Conservation (phyloP, 371 early-diverging fungal species). For the Coemansia sp. region DNA sequence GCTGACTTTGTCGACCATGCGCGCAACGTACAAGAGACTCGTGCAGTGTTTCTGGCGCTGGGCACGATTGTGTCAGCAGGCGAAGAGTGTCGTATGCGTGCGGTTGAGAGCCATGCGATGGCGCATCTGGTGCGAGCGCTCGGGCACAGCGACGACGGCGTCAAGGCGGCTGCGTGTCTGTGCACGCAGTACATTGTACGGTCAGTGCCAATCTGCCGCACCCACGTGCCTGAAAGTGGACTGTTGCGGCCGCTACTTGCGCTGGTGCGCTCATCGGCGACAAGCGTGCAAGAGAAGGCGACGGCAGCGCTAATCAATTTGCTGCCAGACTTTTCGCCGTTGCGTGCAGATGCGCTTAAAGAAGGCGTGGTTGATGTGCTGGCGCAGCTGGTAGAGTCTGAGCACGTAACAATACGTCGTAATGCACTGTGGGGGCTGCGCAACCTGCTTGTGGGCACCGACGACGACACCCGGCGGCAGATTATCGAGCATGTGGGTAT, state of each 20-base stretch:
- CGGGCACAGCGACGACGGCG: constrained; percentile 30
- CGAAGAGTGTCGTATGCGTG: constrained; percentile 43
- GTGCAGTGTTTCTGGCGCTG: constrained; percentile 33
- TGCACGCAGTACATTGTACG: constrained; percentile 51
- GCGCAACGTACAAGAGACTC: constrained; percentile 14
- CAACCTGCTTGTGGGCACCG: constrained; percentile 38
- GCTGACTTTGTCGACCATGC: constrained; percentile 48
- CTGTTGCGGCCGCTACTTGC: constrained; percentile 34
- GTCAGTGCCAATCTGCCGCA: constrained; percentile 48
- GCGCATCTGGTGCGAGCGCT: constrained; percentile 40
- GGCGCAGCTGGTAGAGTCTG: constrained; percentile 26
- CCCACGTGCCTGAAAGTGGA: constrained; percentile 48
- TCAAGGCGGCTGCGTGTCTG: constrained; percentile 48
- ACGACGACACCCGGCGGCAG: constrained; percentile 33
- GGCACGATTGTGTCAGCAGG: constrained; percentile 47
- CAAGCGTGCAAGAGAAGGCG: constrained; percentile 43
- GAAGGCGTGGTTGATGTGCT: constrained; percentile 39
- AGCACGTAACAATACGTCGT: constrained; percentile 19
- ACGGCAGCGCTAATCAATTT: constrained; percentile 50
- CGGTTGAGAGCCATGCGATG: constrained; percentile 35
- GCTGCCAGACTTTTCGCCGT: constrained; percentile 49
- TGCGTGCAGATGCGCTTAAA: constrained; percentile 46
- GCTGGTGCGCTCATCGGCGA: constrained; percentile 17
- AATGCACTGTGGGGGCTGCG: constrained; percentile 51
- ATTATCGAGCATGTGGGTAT: constrained; percentile 27